Base-by-base conservation (phyloP, 371 early-diverging fungal species). In the Mucor sp. region DNA sequence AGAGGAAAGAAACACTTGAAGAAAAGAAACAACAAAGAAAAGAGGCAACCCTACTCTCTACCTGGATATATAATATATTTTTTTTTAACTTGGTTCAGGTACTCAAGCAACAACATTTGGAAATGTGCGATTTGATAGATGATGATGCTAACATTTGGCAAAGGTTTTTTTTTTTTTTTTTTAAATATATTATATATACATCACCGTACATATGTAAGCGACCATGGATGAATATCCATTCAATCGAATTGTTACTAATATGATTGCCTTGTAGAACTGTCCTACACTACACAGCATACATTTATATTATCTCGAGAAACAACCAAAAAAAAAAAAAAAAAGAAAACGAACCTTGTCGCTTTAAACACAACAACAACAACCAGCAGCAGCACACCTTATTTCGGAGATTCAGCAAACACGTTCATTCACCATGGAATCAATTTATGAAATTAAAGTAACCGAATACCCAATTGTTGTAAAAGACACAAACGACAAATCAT, bases 381-480 rank as follows among this genome's bases (percentile, higher is more conserved):
- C n/a, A 33, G 33, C n/a, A n/a, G n/a, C n/a, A n/a, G n/a, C n/a
- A n/a, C n/a, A n/a, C 41, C 17, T 17, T 41, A 17, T 14, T 43
- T 25, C 63, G 68, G 68, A 68, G 68, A 63, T 68, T 35, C 58
- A 68, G 50, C 28, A 35, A 55, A 61, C 61, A 60, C 65, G 60
- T 69, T 55, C 27, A 8, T 17, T 43, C 35, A 67, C 37, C 14
- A 72, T 72, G 69, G 44, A 68, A 23, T 48, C 62, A 21, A 62
- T 72, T 19, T 59, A 61, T 61, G 65, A 65, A 62, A 65, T 72
- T 32, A 72, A 65, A 58, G 72, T 72, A 12, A 59, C 58, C 23
- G 72, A 72, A 39, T 37, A 43, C 19, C 69, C 69, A n/a, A 65
- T 72, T 53, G 43, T 68, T 50, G 72, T 72, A 48, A 66, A 65